Evolutionary conservation across 2,329 filamentous ascomycete species (phyloP), one percentile per base, ranked within the genome.

Genomic region (Simplicillium aogashimaense): DNA sequence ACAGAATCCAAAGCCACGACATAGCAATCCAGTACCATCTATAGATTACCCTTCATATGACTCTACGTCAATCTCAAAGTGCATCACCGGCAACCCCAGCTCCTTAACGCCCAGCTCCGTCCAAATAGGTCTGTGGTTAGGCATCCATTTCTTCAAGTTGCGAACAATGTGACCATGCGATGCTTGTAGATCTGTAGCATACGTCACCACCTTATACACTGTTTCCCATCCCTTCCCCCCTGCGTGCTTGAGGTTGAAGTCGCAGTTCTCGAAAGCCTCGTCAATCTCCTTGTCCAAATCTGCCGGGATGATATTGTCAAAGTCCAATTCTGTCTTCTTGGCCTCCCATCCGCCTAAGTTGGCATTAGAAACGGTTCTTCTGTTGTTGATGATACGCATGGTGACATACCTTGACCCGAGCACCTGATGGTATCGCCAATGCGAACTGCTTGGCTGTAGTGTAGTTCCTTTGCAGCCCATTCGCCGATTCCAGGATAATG

Each of bases 161-260:
- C 62, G 43, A 3, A 67, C 57, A 61, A 76, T 68, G 6, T 56
- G 56, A 0, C 47, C 57, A 12, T 66, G 39, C 1, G 55, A 58
- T 38, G 66, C 60, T 13, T 65, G 15, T 8, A 40, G 39, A 20
- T 48, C 65, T 53, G 40, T 69, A 64, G 43, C 70, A 74, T 2
- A 64, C 65, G 14, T 60, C 63, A 41, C 39, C 16, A 74, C 58
- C 0, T 59, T 57, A 52, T 55, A 73, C 0, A 79, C 75, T 43
- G 78, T 70, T n/a, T 53, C 52, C 70, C 70, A 76, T 3, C 72
- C 74, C 42, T 70, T 66, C 1, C 71, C 72, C 1, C 77, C 76
- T 0, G 73, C 74, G 13, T 67, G 49, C 33, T 62, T 65, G 4
- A 81, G 54, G 20, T 53, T 58, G 5, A 62, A 50, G 1, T 81